Evolutionary conservation across 345 rosid species (phyloP).

Genomic region (Noccaea bulbosa): DNA sequence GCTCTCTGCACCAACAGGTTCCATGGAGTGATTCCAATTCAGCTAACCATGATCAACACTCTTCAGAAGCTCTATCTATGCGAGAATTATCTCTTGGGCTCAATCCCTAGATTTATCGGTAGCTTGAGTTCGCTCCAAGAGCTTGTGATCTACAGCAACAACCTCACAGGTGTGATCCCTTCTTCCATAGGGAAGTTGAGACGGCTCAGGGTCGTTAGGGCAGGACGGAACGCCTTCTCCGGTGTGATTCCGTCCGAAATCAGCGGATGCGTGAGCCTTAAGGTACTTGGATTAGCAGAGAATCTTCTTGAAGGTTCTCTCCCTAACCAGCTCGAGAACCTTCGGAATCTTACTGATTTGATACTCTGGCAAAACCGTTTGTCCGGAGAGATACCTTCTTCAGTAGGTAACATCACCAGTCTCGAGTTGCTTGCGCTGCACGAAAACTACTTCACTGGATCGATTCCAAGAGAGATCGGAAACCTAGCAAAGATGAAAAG

Average conservation of each 20-base stretch:
- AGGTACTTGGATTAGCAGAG: slow-evolving; percentile 82
- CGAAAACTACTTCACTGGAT: slow-evolving; percentile 62
- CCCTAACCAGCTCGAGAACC: slow-evolving; percentile 63
- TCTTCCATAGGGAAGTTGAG: slow-evolving; percentile 53
- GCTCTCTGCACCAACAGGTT: slow-evolving; percentile 74
- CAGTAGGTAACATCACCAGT: slow-evolving; percentile 63
- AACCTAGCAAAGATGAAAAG: slow-evolving; percentile 55
- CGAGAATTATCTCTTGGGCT: slow-evolving; percentile 62
- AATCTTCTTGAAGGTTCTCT: slow-evolving; percentile 70
- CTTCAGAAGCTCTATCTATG: slow-evolving; percentile 57
- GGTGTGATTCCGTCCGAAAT: slow-evolving; percentile 76
- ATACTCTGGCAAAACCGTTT: slow-evolving; percentile 74
- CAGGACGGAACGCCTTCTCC: slow-evolving; percentile 67
- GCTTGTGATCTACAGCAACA: slow-evolving; percentile 73
- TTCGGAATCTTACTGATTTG: slow-evolving; percentile 61
- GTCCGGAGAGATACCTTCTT: slow-evolving; percentile 64
- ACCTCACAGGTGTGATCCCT: slow-evolving; percentile 72
- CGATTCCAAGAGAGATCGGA: slow-evolving; percentile 64
- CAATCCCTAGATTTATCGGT: slow-evolving; percentile 61
- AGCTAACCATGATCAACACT: slow-evolving; percentile 51
- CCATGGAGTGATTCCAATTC: slow-evolving; percentile 65
- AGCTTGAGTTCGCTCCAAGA: slow-evolving; percentile 57
- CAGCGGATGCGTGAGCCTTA: slow-evolving; percentile 64
- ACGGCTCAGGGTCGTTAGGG: slow-evolving; percentile 61
- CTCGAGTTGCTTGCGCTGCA: slow-evolving; percentile 78